A percentile compares a stretch with the other conserved stretches of the same genome.
These are phyloP conservation scores for Urochloa ruziziensis DNA, from an alignment of 176 grass and related monocot genomes.

Conservation along the genomic window DNA sequence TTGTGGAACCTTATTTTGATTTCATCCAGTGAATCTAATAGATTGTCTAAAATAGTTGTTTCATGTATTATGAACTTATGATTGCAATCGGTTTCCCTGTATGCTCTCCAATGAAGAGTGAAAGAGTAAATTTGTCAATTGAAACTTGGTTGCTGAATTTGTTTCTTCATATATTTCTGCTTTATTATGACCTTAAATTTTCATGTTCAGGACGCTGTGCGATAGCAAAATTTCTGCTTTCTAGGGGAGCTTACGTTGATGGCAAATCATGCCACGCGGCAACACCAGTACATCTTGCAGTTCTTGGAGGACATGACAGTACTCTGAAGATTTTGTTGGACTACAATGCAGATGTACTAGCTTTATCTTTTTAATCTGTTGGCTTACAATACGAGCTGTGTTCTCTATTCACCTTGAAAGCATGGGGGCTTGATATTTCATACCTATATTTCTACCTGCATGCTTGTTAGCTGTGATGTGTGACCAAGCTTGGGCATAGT, in stretches of 20 bases:
- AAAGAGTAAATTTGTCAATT: not conserved
- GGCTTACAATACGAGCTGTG: not conserved
- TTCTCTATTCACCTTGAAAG: not conserved
- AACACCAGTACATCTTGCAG: constrained; percentile 32
- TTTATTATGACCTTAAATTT: not conserved
- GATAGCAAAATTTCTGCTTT: constrained; percentile 31
- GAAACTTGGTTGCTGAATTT: not conserved
- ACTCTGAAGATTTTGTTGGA: constrained; percentile 36
- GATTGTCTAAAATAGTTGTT: not conserved
- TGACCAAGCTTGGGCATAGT: not conserved
- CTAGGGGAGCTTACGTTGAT: constrained; percentile 25
- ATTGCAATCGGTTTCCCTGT: not conserved
- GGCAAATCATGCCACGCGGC: not conserved
- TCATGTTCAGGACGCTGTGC: constrained; percentile 19
- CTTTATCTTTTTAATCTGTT: not conserved
- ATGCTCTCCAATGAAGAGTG: not conserved
- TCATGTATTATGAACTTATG: not conserved
- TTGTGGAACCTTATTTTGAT: not conserved
- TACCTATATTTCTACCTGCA: not conserved
- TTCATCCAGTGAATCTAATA: not conserved
- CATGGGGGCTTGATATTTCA: not conserved
- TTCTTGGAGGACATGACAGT: constrained; percentile 20
- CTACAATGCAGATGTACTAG: constrained; percentile 16
- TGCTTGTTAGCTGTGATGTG: not conserved
- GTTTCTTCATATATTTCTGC: not conserved